Percentiles rank a stretch among this genome's conserved stretches.
Evolutionary conservation across 73 alveolate species (phyloP).

Genomic region (Stentor roeselii): DNA sequence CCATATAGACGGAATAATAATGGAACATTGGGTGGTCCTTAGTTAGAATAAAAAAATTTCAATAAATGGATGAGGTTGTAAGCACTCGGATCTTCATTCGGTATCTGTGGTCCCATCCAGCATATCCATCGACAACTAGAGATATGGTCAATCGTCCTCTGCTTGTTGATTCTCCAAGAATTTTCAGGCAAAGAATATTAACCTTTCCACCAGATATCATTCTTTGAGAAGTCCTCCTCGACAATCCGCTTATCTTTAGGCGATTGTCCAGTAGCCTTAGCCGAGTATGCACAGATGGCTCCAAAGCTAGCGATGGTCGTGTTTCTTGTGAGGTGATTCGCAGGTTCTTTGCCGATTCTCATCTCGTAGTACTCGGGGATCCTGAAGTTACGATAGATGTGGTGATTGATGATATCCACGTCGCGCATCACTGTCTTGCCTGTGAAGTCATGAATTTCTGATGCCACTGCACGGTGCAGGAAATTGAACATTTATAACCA

Average conservation of each 20-base stretch:
- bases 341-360: conserved; percentile 14
- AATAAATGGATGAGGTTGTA: no score
- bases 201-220: conserved; percentile 91
- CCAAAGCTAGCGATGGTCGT: conserved; percentile 41
- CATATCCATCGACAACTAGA: conserved; percentile 85
- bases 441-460: not conserved
- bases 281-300: conserved; percentile 61
- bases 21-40: no score
- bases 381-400: conserved; percentile 4
- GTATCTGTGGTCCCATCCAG: conserved; percentile 93
- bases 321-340: not conserved
- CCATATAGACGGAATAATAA: no score
- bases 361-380: conserved; percentile 22
- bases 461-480: not conserved
- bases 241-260: conserved; percentile 88
- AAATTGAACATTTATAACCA: conserved; percentile 10
- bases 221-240: conserved; percentile 61
- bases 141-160: conserved; percentile 79
- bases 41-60: no score
- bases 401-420: not conserved
- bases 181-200: conserved; percentile 66
- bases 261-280: conserved; percentile 69
- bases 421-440: not conserved
- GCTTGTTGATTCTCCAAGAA: conserved; percentile 67
- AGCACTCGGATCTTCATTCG: conserved; percentile 76